Base-by-base conservation (phyloP, 768 basidiomycete species). In the Chalciporus chontae region DNA sequence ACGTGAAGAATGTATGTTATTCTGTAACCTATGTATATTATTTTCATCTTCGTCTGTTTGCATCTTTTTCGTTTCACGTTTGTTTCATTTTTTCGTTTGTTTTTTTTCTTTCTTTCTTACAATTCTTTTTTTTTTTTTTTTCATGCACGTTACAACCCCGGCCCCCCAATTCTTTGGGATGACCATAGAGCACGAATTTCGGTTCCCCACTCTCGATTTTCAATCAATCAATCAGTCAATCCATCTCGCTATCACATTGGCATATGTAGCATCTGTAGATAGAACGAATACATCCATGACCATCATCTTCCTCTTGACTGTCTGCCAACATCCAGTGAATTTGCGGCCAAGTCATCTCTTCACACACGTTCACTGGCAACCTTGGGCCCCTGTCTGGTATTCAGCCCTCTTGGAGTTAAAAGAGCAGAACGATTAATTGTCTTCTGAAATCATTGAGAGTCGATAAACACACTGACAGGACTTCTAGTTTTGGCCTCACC, bases 1-100 rank as follows among this genome's bases (percentile, higher is more conserved):
- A 49, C 48, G 46, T n/a, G n/a, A n/a, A n/a, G n/a, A n/a, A 23
- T 65, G 60, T 66, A 66, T 62, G 43, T 66, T 66, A 66, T 66
- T 65, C 15, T 63, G 65, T 51, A 51, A 51, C 24, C 45, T 66
- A 66, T 66, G 63, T 65, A 67, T 66, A 64, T 62, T 45, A 17
- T 45, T 56, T 50, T 45, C 43, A 15, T 36, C 34, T 36, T 36
- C 34, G 34, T 7, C 5, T 36, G n/a, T 36, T 36, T 15, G 34
- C 34, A 36, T 36, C 34, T 4, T 36, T 32, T 14, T n/a, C 15
- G 3, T 6, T 36, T 36, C 34, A 14, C 15, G n/a, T 8, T 15
- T n/a, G 14, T 36, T 8, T 15, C 34, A 5, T n/a, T 36, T 36
- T n/a, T n/a, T n/a, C n/a, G n/a, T n/a, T n/a, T n/a, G n/a, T 36